These are phyloP conservation scores for Candida nonsorbophila DNA, from an alignment of 805 yeast genomes.

Conservation along the genomic window DNA sequence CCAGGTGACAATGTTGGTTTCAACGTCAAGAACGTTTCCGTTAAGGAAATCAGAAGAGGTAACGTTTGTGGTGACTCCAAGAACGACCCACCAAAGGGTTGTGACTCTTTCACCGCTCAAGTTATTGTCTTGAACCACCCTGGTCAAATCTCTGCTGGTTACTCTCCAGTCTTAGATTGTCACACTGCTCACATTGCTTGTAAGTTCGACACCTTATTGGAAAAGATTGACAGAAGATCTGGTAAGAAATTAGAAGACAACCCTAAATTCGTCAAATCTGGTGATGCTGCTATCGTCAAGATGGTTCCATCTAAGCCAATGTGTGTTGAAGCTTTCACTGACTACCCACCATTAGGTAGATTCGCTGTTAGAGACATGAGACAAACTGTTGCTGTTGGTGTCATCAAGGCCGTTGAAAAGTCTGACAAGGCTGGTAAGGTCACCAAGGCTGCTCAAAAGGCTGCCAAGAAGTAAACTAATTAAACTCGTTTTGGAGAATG, in stretches of 20 bases:
- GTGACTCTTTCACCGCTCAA: conserved; percentile 79
- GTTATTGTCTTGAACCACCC: conserved; percentile 87
- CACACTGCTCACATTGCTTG: conserved; percentile 94
- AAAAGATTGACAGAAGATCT: conserved; percentile 81
- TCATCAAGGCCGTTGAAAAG: conserved; percentile 64
- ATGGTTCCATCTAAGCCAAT: conserved; percentile 35
- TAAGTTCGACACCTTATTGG: conserved; percentile 71
- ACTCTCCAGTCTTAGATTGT: conserved; percentile 88
- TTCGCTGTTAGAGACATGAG: conserved; percentile 93
- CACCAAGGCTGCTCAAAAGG: conserved; percentile 40
- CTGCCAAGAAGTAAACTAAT: conserved; percentile 34
- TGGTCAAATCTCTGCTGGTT: conserved; percentile 87
- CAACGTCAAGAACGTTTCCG: conserved; percentile 88
- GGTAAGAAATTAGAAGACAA: conserved; percentile 29
- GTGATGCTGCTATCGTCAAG: conserved; percentile 35
- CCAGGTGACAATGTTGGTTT: conserved; percentile 92
- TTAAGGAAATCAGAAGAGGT: conserved; percentile 87
- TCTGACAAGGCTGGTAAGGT: conserved; percentile 41
- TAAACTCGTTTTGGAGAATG: conserved; percentile 4
- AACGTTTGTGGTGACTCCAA: conserved; percentile 89
- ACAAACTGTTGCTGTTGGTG: conserved; percentile 99
- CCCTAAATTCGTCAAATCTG: conserved; percentile 33
- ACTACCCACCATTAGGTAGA: conserved; percentile 38
- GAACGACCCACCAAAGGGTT: conserved; percentile 81
- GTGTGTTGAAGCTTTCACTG: conserved; percentile 37